Base-by-base conservation (phyloP, 306 rosid genomes). In the Cercis canadensis region DNA sequence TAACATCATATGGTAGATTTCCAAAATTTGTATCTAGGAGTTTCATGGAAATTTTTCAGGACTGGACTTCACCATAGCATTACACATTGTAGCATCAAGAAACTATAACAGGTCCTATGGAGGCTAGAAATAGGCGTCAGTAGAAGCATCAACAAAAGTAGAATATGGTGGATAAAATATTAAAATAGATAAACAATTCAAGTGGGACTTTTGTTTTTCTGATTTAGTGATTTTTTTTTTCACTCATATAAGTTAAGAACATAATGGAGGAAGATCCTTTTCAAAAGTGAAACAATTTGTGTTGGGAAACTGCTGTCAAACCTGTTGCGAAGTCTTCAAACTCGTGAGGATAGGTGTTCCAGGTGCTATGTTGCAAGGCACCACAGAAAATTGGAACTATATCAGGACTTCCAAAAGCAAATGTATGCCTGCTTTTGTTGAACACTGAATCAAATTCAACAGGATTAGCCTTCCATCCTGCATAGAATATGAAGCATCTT, bases 401-500 rank as follows among this genome's bases (percentile, higher is more conserved):
- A 73, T 89, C 96, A 13, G 97, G 97, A 81, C 97, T 92, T 8
- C 97, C 97, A 77, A 61, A 92, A 54, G 96, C 74, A 77, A 92
- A 44, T 11, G 93, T 92, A 77, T 92, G 97, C 61, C 76, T 77
- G 65, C 97, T 92, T 69, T 77, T 81, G 78, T 92, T 92, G 77
- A 92, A 92, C 29, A 92, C 93, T 0, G 97, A 92, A 84, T 92
- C 97, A 59, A 89, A 92, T 74, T 92, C 97, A 31, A 92, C 97
- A 15, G 97, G 96, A 69, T 92, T 92, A 37, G 97, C 96, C 84
- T 92, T 89, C 97, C 97, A 92, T 57, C 97, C 97, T 92, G 90
- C 73, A 81, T 57, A 29, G n/a, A 51, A 18, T 57, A 72, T 55
- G 54, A 18, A 52, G 57, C 57, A 32, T 66, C 69, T 67, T 57